Conservation (phyloP, 306 rosid species). For the Inga leiocalycina region DNA sequence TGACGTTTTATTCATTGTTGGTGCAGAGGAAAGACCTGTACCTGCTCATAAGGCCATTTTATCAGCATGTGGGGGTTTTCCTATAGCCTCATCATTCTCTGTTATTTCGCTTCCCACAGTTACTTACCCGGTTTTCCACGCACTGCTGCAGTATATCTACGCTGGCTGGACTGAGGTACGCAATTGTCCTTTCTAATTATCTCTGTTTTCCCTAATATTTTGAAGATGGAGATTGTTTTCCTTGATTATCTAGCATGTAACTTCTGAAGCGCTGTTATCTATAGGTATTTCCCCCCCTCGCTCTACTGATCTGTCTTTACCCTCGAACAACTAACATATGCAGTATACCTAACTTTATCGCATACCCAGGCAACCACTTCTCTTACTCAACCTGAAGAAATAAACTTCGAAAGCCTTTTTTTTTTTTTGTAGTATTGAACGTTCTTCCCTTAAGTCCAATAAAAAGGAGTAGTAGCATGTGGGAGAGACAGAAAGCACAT, state of each 20-base stretch:
- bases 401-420: neutral
- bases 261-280: constrained; percentile 3
- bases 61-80: constrained; percentile 71
- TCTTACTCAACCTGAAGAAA: neutral
- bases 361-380: neutral
- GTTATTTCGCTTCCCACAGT: constrained; percentile 55
- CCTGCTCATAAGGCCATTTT: constrained; percentile 92
- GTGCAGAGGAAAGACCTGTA: constrained; percentile 65
- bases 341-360: neutral
- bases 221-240: neutral
- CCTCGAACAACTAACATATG: neutral
- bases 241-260: neutral
- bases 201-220: neutral
- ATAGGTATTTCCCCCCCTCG: neutral
- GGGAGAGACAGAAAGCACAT: neutral
- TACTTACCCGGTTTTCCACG: constrained; percentile 63
- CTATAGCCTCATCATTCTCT: constrained; percentile 52
- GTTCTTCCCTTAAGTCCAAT: neutral
- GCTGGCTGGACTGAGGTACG: constrained; percentile 79
- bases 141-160: constrained; percentile 85
- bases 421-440: neutral
- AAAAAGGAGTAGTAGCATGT: neutral
- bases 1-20: constrained; percentile 66
- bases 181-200: constrained; percentile 3
- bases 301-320: neutral